A percentile compares a stretch with the other conserved stretches of the same genome.
phyloP scores from a whole-genome alignment of 768 basidiomycete species.

The Phylloporus sp. region DNA sequence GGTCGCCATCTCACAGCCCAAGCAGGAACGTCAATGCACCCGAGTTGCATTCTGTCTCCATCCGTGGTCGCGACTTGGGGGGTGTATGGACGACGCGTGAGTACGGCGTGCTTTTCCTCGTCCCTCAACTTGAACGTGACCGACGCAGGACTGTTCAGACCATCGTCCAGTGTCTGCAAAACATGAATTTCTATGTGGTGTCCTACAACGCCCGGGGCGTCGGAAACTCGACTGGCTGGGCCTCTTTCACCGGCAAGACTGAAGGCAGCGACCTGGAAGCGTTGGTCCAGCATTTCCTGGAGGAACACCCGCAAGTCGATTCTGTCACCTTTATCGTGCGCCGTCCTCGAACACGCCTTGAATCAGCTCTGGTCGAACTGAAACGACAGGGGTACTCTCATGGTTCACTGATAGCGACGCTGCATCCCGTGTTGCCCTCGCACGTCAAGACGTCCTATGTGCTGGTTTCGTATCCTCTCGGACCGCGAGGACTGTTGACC shows the following conservation, averaged over 20 bases:
- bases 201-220: slow-evolving; percentile 77
- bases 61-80: slow-evolving; percentile 85
- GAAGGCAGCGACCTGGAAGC: slow-evolving; percentile 70
- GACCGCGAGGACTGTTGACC: slow-evolving; percentile 62
- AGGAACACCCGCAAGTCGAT: slow-evolving; percentile 36
- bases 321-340: slow-evolving; percentile 60
- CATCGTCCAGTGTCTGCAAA: slow-evolving; percentile 39
- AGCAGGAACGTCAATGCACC: slow-evolving; percentile 15
- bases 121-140: background rate
- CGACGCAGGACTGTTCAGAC: slow-evolving; percentile 37
- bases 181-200: slow-evolving; percentile 51
- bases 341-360: slow-evolving; percentile 8
- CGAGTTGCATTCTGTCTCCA: slow-evolving; percentile 70
- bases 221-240: slow-evolving; percentile 65
- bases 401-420: slow-evolving; percentile 67
- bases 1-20: slow-evolving; percentile 32
- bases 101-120: slow-evolving; percentile 24
- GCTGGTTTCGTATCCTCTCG: slow-evolving; percentile 72
- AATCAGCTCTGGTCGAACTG: slow-evolving; percentile 3
- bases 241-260: slow-evolving; percentile 64
- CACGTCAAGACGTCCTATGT: slow-evolving; percentile 58
- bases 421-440: slow-evolving; percentile 50
- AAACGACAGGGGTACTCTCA: slow-evolving; percentile 73
- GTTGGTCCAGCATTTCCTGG: slow-evolving; percentile 51
- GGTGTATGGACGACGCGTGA: slow-evolving; percentile 71